Percentiles rank a stretch among this genome's conserved stretches.
Evolutionary conservation across 192 early-diverging fungal species (phyloP).

Genomic region (Backusella mclennaniae): DNA sequence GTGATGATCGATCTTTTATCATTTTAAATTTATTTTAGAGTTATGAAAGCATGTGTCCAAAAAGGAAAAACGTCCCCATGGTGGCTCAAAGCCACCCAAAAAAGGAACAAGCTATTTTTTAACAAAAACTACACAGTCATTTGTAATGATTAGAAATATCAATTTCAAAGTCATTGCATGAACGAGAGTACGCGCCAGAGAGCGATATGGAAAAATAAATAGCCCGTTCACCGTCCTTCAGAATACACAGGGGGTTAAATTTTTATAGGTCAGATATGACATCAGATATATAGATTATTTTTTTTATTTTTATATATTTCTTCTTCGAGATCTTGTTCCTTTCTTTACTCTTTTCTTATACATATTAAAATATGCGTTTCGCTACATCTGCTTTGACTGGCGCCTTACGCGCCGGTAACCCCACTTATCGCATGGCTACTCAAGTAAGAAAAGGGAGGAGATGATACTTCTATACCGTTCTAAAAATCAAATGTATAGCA

Average conservation of each 20-base stretch:
- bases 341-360: neutral
- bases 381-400: constrained; percentile 3
- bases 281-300: neutral
- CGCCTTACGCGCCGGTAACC: neutral
- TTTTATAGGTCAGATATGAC: neutral
- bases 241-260: neutral
- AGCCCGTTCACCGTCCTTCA: neutral
- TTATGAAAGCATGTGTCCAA: neutral
- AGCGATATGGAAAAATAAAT: neutral
- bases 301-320: neutral
- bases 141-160: neutral
- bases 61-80: neutral
- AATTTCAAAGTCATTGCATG: neutral
- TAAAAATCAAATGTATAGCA: neutral
- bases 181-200: neutral
- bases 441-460: neutral
- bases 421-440: neutral
- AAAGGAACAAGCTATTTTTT: too few relatives aligned
- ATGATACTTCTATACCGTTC: neutral
- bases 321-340: neutral
- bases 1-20: neutral
- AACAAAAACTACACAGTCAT: neutral
- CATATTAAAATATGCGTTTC: neutral
- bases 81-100: too few relatives aligned
- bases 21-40: neutral